Base-by-base conservation (phyloP, 805 yeast genomes). In the Tetrapisispora pingtungensis region DNA sequence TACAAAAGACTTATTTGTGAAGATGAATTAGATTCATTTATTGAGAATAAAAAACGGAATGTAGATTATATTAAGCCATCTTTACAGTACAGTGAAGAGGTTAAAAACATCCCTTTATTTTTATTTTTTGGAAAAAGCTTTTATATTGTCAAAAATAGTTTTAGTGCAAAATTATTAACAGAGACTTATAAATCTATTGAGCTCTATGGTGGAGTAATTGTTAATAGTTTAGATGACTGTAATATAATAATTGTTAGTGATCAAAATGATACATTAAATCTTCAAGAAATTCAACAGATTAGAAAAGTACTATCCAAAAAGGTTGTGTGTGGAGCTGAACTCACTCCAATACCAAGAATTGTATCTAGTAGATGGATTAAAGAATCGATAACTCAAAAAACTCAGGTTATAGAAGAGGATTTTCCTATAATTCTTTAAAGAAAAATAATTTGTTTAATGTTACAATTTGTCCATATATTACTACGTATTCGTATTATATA, bases 191-290 rank as follows among this genome's bases (percentile, higher is more conserved):
- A 45, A 7, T 57, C 61, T 26, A 63, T 74, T 14, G 63, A 66
- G 28, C 53, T 59, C 19, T 69, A 74, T 40, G 80, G 77, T 20
- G 84, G 78, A 1, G 61, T 58, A 2, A 37, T 67, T 4, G 54
- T 68, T 0, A 47, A 52, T 3, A 45, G 49, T 1, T 19, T 70
- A 1, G 46, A 42, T 3, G 57, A 59, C 4, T 63, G 72, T 36
- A 65, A 72, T 31, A 54, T 71, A 18, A 64, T 78, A 6, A 62
- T 79, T 10, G 8, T 36, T 5, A 22, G 15, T 14, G 65, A 67
- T 14, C 58, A 62, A 10, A 36, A 45, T n/a, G 41, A 41, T 27
- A 41, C 48, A 22, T 31, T 34, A 27, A 40, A 13, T 20, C 42
- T 22, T 27, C 26, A 20, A 24, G 38, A 13, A 22, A 36, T 33